Base-by-base conservation (phyloP, 805 yeast species). In the Spathaspora girioi region DNA sequence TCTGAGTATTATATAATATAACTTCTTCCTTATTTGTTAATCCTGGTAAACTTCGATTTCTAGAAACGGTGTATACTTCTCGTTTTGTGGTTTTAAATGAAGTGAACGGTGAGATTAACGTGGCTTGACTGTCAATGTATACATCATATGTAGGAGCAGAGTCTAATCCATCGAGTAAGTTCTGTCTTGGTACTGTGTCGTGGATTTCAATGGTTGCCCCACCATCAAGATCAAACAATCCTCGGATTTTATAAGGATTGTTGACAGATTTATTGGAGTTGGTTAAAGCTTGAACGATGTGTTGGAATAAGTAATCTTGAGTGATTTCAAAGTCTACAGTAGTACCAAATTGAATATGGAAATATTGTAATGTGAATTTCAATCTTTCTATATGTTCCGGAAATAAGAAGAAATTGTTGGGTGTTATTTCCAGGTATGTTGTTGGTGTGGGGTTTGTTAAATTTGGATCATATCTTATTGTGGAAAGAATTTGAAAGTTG, bases 71-170 rank as follows among this genome's bases (percentile, higher is more conserved):
- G 64, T 92, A 91, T 45, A 76, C 81, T 2, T 70, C 71, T 55
- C 99, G 75, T 20, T 74, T 68, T 0, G 97, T 88, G 0, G 98
- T 93, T 65, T 93, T 93, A 69, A 91, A 87, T 4, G 96, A 85
- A 0, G 97, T 89, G 67, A 87, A 89, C 1, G 89, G 88, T 1
- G 96, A 81, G 1, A 82, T 77, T 43, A 77, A 56, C 1, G 80
- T 75, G 1, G 82, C 73, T 29, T 74, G 66, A 0, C 71, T 61
- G 62, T 87, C 93, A 3, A 91, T 59, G 59, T 81, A 83, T 0
- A 90, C 82, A 18, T 76, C 80, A 84, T 87, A 91, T 10, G 50
- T 47, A 35, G 42, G 43, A 8, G 3, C 14, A n/a, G 40, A 10
- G 23, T 15, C 46, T 14, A 72, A 48, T 0, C 76, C 77, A 35